Percentiles rank a stretch among this genome's conserved stretches.
Evolutionary conservation across 1,284 basidiomycete genomes (phyloP).

Genomic region (Fomes fomentarius): DNA sequence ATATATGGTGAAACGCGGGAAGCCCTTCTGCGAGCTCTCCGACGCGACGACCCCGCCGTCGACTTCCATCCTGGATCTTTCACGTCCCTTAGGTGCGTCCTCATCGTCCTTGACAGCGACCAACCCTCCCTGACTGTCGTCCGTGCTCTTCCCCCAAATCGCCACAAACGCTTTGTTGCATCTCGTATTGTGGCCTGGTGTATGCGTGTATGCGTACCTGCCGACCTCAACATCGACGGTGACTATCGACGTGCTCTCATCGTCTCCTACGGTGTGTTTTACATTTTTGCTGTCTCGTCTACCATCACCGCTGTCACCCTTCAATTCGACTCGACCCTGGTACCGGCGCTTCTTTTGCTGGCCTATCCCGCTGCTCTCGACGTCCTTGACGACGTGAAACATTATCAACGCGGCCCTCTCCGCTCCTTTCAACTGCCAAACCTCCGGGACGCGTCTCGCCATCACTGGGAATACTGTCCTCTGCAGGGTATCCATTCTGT

Average conservation of each 20-base stretch:
- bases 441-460: not conserved
- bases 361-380: not conserved
- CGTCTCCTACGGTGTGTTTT: not conserved
- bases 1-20: constrained; percentile 11
- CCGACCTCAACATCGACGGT: not conserved
- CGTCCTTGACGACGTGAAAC: constrained; percentile 2
- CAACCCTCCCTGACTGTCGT: constrained; percentile 5
- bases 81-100: constrained; percentile 16
- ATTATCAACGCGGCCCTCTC: not conserved
- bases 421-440: not conserved
- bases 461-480: not conserved
- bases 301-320: too few relatives aligned
- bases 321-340: not conserved
- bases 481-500: constrained; percentile 9
- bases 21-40: constrained; percentile 8
- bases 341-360: not conserved
- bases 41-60: constrained; percentile 24
- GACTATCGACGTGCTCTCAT: not conserved
- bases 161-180: constrained; percentile 3
- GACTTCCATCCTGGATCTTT: constrained; percentile 6
- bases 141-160: not conserved
- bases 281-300: not conserved
- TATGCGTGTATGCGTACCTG: not conserved
- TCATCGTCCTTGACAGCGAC: constrained; percentile 9
- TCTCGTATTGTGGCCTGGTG: not conserved